phyloP scores from a whole-genome alignment of 2,329 filamentous ascomycete genomes.

The Neofusicoccum sp. region DNA sequence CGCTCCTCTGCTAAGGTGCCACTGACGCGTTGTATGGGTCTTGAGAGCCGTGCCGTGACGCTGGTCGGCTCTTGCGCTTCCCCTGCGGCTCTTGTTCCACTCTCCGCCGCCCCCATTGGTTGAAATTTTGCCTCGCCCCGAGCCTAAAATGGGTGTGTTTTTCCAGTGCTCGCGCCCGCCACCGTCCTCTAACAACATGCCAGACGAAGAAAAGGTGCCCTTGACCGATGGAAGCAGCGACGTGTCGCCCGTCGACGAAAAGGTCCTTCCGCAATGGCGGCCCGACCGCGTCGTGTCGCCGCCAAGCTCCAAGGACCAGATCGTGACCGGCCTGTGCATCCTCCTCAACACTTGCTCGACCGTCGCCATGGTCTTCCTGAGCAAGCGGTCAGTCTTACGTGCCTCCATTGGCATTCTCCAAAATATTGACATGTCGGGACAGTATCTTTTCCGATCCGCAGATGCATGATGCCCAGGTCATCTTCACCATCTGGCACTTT shows the following conservation, averaged over 20 bases:
- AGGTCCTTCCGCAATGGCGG: slow-evolving; percentile 16
- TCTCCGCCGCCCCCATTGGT: neutral
- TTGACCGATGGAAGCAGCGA: neutral
- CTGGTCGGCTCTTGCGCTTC: neutral
- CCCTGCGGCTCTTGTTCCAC: neutral
- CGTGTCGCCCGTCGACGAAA: slow-evolving; percentile 15
- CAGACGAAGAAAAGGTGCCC: slow-evolving; percentile 11
- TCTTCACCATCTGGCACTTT: slow-evolving; percentile 54
- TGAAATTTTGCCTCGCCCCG: neutral
- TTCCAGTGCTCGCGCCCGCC: neutral
- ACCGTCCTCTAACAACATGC: neutral
- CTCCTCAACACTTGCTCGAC: slow-evolving; percentile 48
- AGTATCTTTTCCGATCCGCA: slow-evolving; percentile 50
- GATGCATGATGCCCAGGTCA: slow-evolving; percentile 48
- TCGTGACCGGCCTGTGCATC: slow-evolving; percentile 45
- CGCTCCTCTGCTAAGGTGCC: too few species aligned
- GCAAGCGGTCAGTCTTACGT: slow-evolving; percentile 35
- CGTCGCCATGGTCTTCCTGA: slow-evolving; percentile 48
- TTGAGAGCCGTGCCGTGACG: neutral
- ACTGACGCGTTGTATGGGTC: neutral
- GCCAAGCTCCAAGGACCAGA: slow-evolving; percentile 30
- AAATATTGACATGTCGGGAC: neutral
- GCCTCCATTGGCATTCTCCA: slow-evolving; percentile 30
- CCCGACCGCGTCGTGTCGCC: slow-evolving; percentile 7
- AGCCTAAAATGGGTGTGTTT: slow-evolving; percentile 12